Conservation (phyloP, 371 early-diverging fungal species). For the Chytridium lagenaria region DNA sequence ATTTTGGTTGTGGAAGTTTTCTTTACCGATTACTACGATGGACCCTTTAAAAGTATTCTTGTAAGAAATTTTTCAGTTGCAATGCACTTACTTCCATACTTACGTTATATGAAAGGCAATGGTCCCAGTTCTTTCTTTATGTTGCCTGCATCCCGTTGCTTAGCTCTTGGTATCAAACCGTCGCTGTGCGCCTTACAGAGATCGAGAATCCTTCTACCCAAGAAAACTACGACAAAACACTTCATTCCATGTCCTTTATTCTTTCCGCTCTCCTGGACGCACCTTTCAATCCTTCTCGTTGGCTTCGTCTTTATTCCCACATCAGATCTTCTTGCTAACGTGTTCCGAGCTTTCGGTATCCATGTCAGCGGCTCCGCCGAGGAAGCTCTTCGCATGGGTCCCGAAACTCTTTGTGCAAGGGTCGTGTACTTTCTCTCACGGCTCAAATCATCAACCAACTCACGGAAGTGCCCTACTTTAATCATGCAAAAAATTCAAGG, state of each 20-base stretch:
- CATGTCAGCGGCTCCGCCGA: constrained; percentile 40
- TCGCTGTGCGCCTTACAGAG: constrained; percentile 70
- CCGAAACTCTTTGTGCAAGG: constrained; percentile 22
- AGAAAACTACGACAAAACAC: constrained; percentile 69
- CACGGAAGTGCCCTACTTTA: constrained; percentile 79
- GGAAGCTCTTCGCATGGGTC: constrained; percentile 23
- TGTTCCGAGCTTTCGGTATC: constrained; percentile 27
- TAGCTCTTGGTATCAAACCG: constrained; percentile 67
- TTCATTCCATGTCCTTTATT: constrained; percentile 83
- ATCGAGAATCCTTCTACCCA: constrained; percentile 86
- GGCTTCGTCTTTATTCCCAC: constrained; percentile 88
- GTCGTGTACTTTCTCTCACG: constrained; percentile 75
- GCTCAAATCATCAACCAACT: constrained; percentile 80
- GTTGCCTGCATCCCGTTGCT: constrained; percentile 76
- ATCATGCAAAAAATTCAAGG: not conserved
- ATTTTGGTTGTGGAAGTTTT: constrained; percentile 81
- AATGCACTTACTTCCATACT: not conserved
- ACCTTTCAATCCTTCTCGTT: constrained; percentile 78
- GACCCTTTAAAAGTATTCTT: constrained; percentile 66
- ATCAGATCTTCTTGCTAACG: constrained; percentile 47
- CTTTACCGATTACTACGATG: constrained; percentile 80
- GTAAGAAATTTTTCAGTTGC: constrained; percentile 14
- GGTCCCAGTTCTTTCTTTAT: constrained; percentile 76
- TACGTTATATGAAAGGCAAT: constrained; percentile 61
- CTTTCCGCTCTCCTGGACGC: constrained; percentile 81